Base-by-base conservation (phyloP, 2,329 filamentous ascomycete species). In the Fusarium sp. region DNA sequence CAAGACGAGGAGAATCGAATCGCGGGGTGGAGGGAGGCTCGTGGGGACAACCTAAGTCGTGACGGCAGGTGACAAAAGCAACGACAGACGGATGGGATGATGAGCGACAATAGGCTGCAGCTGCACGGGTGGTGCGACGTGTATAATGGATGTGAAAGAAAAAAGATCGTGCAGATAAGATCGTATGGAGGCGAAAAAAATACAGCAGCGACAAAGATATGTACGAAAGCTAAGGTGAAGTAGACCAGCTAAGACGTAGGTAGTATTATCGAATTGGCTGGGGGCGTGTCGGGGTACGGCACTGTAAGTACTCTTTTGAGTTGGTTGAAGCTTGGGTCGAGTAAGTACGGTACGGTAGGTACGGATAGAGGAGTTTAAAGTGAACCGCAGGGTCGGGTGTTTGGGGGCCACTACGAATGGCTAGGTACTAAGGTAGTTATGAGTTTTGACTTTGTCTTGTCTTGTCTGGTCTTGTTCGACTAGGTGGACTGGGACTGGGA, bases 311-410 rank as follows among this genome's bases (percentile, higher is more conserved):
- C 30, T 47, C 41, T 45, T 38, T 38, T 45, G 46, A 38, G 51
- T 57, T 46, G 30, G 29, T 38, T 52, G 49, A 59, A 65, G 60
- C 60, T 58, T 65, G 49, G 53, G 40, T 46, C 30, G 29, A 55
- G 52, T 44, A 30, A 54, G 51, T 45, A 32, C 24, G 38, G 34
- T 44, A 44, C 41, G 45, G 45, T 54, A 30, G 54, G 62, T 43
- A 55, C 48, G 58, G 68, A 53, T 54, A 55, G 61, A 67, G 48
- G 70, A 73, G 62, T 73, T 71, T 72, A 71, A 74, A 67, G 60
- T 73, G 72, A 75, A 71, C 73, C 72, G 70, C 57, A 75, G 71
- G 58, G 67, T 64, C 62, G 56, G 65, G 67, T 68, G 70, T 72
- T 64, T 63, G 41, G 64, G 65, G 65, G 55, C 49, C 68, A 69